Evolutionary conservation across 164 flowering plant genomes (phyloP).

Genomic region (Warburgia ugandensis): DNA sequence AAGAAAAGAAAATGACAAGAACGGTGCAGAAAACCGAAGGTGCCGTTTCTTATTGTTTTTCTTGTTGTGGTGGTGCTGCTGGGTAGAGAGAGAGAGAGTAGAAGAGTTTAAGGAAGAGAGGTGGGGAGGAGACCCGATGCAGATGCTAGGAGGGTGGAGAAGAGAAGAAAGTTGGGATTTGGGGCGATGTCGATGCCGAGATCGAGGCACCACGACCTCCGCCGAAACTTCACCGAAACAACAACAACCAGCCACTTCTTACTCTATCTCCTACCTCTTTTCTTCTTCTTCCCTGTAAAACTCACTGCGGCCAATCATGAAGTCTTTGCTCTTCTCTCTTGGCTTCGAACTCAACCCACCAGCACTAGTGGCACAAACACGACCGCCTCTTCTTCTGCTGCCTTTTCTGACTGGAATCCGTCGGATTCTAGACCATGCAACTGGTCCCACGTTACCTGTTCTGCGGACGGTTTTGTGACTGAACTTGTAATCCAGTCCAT

Average conservation of each 20-base stretch:
- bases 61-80: too few species aligned
- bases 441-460: slow-evolving; percentile 53
- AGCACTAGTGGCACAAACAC: neutral
- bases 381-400: slow-evolving; percentile 11
- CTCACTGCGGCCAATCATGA: slow-evolving; percentile 29
- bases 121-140: slow-evolving; percentile 62
- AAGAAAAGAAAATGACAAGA: too few species aligned
- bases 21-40: too few species aligned
- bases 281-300: slow-evolving; percentile 1
- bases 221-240: slow-evolving; percentile 10
- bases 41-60: too few species aligned
- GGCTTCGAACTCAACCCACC: slow-evolving; percentile 29
- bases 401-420: slow-evolving; percentile 36
- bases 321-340: slow-evolving; percentile 35
- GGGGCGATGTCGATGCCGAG: slow-evolving; percentile 47
- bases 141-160: slow-evolving; percentile 34
- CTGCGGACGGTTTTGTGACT: slow-evolving; percentile 29
- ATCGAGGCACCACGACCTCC: slow-evolving; percentile 28
- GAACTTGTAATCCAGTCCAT: slow-evolving; percentile 39
- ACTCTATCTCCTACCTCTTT: slow-evolving; percentile 7
- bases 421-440: slow-evolving; percentile 42
- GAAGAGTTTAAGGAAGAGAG: slow-evolving; percentile 3
- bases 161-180: slow-evolving; percentile 60
- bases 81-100: neutral
- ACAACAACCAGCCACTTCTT: slow-evolving; percentile 1